Evolutionary conservation across 306 rosid genomes (phyloP), one percentile per base, ranked within the genome.

Genomic region (Rosa chinensis): DNA sequence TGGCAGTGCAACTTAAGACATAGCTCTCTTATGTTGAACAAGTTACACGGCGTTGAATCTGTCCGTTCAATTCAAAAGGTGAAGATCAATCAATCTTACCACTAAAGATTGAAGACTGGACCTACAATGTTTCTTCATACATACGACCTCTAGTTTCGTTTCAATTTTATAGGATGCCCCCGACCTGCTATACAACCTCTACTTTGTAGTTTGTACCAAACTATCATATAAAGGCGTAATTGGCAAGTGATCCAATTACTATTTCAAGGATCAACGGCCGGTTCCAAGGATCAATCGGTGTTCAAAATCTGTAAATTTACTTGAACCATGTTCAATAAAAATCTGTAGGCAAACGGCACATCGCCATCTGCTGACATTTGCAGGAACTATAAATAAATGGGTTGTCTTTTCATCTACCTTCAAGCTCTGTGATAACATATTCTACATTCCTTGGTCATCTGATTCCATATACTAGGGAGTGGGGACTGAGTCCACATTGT

Each of bases 11-110:
- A 23, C 67, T 63, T 14, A 0, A 0, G 17, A 62, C 18, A 25
- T 25, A 4, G 42, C 20, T 28, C 39, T 61, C 4, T 25, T 58
- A n/a, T 61, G 10, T 63, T 63, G 43, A 63, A 63, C 68, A 16
- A 63, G 69, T 59, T 14, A 63, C 43, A 32, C 69, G 39, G 69
- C 43, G 10, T 63, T 63, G 69, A 63, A 28, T 62, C 67, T 28
- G 40, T 28, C 8, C 3, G 18, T 28, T 62, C 17, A 25, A 62
- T 13, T 62, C 7, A 12, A 13, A 11, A 10, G 66, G 63, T 56
- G 63, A n/a, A 21, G 5, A 56, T n/a, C 5, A 10, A 20, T 58
- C 28, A 9, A 3, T 58, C 32, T 58, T 21, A 10, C 18, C 64
- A 9, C 64, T 58, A 9, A n/a, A 21, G 5, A 21, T 58, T 21